Base-by-base conservation (phyloP, 2,329 filamentous ascomycete genomes). In the Elsinoe batatas region DNA sequence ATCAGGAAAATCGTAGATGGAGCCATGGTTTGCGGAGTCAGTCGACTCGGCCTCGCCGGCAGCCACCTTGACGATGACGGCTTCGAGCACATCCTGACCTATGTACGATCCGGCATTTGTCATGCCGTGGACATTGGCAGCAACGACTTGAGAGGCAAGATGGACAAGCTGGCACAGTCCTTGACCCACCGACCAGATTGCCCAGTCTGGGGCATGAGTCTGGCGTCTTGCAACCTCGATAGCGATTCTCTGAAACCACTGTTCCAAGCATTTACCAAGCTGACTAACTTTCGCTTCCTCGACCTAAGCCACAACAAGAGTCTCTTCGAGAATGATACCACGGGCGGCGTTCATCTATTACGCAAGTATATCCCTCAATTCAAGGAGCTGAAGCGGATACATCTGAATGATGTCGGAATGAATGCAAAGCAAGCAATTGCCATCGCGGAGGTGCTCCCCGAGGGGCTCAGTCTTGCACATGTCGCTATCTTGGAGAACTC, bases 291-390 rank as follows among this genome's bases (percentile, higher is more conserved):
- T 66, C 83, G 87, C 17, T 96, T 96, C 66, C 82, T 98, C 58
- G 93, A 97, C 67, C 75, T 98, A 35, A 95, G 89, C 4, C 89
- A 95, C 64, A 97, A 97, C 63, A 86, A 79, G 32, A 82, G 82
- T 17, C 76, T 98, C 13, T 95, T 95, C 66, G 79, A 83, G 53
- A 76, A 77, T 3, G 77, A 85, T 40, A 64, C 87, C 87, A 1
- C 76, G 93, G 33, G 79, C 80, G 3, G 46, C 6, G 64, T 69
- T 46, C 64, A 65, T 17, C 72, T 89, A 3, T 76, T 97, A 56
- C 79, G 93, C 63, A 88, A 87, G 72, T 93, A 91, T 67, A 76
- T 97, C 56, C 91, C 91, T 3, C 84, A 88, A 68, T 79, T 97
- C 72, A 74, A 79, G 30, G 75, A 78, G 3, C 70, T 98, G 30